These are phyloP conservation scores for Podila minutissima DNA, from an alignment of 192 early-diverging fungal genomes.

Conservation along the genomic window DNA sequence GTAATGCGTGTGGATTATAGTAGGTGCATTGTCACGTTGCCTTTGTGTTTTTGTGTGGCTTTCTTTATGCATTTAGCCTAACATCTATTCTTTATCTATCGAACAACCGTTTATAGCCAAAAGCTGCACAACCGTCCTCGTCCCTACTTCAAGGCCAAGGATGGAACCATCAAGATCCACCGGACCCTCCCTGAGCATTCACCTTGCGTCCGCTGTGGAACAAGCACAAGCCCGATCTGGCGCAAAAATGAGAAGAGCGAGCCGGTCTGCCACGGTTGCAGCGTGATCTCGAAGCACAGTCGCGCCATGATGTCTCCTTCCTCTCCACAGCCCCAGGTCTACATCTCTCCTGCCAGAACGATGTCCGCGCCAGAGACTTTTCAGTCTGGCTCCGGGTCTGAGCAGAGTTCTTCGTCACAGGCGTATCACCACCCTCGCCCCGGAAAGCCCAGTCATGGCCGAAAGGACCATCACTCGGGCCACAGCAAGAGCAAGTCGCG, in stretches of 20 bases:
- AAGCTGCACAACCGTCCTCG: constrained; percentile 40
- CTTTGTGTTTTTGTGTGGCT: neutral
- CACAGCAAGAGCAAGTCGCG: neutral
- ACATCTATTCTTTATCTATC: neutral
- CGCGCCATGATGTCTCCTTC: neutral
- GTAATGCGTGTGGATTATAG: constrained; percentile 50
- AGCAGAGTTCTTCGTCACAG: no score
- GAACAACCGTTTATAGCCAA: constrained; percentile 11
- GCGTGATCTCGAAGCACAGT: neutral
- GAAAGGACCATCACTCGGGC: neutral
- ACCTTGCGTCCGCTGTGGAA: constrained; percentile 16
- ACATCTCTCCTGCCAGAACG: neutral
- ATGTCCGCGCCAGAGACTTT: neutral
- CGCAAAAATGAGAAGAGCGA: constrained; percentile 3
- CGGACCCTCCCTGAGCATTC: constrained; percentile 18
- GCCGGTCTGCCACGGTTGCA: constrained; percentile 17
- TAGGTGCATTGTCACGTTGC: constrained; percentile 2
- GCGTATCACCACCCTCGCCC: no score
- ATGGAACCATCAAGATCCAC: constrained; percentile 50
- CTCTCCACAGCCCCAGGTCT: neutral
- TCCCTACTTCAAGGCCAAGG: constrained; percentile 41
- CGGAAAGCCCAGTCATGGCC: neutral
- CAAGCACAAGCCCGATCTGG: constrained; percentile 21
- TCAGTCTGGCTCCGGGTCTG: no score
- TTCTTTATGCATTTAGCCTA: neutral